Conservation (phyloP, 768 basidiomycete genomes). For the Favolaschia claudopus region DNA sequence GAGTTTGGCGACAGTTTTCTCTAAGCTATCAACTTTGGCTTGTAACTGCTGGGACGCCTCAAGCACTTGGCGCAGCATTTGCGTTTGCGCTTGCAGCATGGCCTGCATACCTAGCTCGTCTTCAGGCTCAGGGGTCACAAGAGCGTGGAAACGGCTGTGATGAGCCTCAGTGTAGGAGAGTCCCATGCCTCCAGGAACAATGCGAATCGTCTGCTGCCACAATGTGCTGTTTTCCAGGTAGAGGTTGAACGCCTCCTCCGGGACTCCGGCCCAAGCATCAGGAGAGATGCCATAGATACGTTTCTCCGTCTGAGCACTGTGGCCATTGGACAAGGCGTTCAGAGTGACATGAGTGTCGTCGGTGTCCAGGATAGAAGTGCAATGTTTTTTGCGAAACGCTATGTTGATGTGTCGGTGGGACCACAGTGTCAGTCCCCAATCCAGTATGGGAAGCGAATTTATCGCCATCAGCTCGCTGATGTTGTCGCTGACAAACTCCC, state of each 20-base stretch:
- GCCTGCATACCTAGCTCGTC: too few species aligned
- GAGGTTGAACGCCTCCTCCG: conserved; percentile 34
- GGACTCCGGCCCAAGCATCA: conserved; percentile 26
- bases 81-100: too few species aligned
- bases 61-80: too few species aligned
- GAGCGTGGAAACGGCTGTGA: not conserved
- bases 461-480: conserved; percentile 14
- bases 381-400: conserved; percentile 28
- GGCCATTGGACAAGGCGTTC: conserved; percentile 35
- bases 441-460: not conserved
- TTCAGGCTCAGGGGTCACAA: too few species aligned
- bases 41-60: too few species aligned
- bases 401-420: conserved; percentile 30
- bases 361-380: conserved; percentile 1
- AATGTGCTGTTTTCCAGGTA: conserved; percentile 33
- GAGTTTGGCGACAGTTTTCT: too few species aligned
- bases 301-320: conserved; percentile 32
- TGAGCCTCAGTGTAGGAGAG: conserved; percentile 21
- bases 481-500: conserved; percentile 17
- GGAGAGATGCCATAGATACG: conserved; percentile 38
- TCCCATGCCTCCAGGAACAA: conserved; percentile 33
- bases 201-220: conserved; percentile 29
- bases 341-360: conserved; percentile 20
- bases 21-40: too few species aligned
- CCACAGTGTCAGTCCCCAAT: not conserved